These are phyloP conservation scores for Neoscytalidium dimidiatum DNA, from an alignment of 2,329 filamentous ascomycete species.

Conservation along the genomic window DNA sequence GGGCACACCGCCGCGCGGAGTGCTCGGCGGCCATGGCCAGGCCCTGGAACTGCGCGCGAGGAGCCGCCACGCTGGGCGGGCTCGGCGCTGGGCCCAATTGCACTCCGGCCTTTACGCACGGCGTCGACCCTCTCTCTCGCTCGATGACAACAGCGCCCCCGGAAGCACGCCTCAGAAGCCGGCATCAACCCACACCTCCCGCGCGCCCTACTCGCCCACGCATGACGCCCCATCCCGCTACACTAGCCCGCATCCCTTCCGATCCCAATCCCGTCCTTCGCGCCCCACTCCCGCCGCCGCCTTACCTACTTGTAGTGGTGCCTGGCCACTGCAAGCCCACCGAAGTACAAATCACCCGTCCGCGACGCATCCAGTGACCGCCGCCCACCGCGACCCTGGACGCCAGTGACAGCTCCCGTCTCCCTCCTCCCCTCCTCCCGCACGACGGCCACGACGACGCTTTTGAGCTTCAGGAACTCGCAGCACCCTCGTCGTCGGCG, in stretches of 20 bases:
- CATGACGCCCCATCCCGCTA: conserved; percentile 14
- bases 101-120: neutral
- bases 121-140: too few species aligned
- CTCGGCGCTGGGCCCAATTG: conserved; percentile 7
- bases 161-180: neutral
- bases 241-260: neutral
- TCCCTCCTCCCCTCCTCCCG: conserved; percentile 4
- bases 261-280: neutral
- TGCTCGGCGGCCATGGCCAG: neutral
- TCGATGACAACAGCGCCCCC: neutral
- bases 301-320: conserved; percentile 5
- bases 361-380: neutral
- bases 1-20: neutral
- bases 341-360: neutral
- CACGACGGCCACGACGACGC: conserved; percentile 1
- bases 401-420: neutral
- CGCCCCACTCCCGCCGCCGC: neutral
- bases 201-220: neutral
- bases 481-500: neutral
- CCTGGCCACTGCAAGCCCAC: conserved; percentile 1
- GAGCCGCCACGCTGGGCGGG: conserved; percentile 1
- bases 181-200: neutral
- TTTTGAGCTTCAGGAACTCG: conserved; percentile 18
- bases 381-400: conserved; percentile 19
- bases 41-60: neutral